phyloP scores from a whole-genome alignment of 2,329 filamentous ascomycete genomes.

The Scleromitrula shiraiana region DNA sequence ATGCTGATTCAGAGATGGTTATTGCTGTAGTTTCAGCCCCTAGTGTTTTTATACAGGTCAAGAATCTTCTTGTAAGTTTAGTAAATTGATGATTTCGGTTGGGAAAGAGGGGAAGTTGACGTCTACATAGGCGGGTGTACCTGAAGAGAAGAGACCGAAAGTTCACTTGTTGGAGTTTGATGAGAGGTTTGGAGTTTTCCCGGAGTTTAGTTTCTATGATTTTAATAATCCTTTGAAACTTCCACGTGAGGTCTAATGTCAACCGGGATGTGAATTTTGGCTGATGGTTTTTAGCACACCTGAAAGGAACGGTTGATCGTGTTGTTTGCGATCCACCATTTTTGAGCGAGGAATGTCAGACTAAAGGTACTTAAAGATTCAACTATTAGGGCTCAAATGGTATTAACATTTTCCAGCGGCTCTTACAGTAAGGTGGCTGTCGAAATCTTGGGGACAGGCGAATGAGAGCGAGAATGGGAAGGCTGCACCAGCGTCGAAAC shows the following conservation, averaged over 20 bases:
- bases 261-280: not conserved
- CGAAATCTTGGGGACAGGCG: slow-evolving; percentile 34
- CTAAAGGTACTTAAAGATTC: slow-evolving; percentile 47
- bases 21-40: slow-evolving; percentile 68
- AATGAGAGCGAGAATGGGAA: slow-evolving; percentile 3
- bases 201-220: slow-evolving; percentile 69
- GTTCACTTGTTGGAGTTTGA: slow-evolving; percentile 68
- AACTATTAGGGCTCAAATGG: not conserved
- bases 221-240: slow-evolving; percentile 61
- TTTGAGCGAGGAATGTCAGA: slow-evolving; percentile 72
- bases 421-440: slow-evolving; percentile 66
- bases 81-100: not conserved
- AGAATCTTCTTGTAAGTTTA: slow-evolving; percentile 44
- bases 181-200: slow-evolving; percentile 63
- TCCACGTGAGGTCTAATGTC: slow-evolving; percentile 37
- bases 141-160: slow-evolving; percentile 40
- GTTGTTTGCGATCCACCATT: slow-evolving; percentile 75
- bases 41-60: slow-evolving; percentile 69
- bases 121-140: slow-evolving; percentile 14
- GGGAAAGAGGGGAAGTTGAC: slow-evolving; percentile 8
- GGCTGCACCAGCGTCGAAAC: slow-evolving; percentile 12
- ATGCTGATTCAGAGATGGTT: slow-evolving; percentile 44
- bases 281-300: slow-evolving; percentile 31
- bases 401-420: slow-evolving; percentile 43
- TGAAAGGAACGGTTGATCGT: slow-evolving; percentile 59